phyloP scores from a whole-genome alignment of 495 filamentous ascomycete genomes.

The Staphylotrichum longicolle region DNA sequence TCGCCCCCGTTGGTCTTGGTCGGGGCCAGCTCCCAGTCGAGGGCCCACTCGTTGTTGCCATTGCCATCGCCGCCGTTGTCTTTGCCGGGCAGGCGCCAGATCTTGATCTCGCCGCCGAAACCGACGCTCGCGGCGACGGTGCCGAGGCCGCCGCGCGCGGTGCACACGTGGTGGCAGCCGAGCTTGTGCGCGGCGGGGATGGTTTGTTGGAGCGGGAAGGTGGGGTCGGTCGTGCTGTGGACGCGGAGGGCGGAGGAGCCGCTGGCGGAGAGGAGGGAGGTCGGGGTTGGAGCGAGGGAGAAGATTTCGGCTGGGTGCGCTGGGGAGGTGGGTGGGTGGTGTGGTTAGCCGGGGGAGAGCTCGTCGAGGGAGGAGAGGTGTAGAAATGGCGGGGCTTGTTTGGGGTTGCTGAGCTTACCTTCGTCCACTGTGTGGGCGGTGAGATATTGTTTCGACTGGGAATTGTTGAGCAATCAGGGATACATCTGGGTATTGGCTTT shows the following conservation, averaged over 20 bases:
- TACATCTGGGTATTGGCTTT: too few species aligned
- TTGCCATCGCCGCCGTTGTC: constrained; percentile 42
- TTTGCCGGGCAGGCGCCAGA: constrained; percentile 55
- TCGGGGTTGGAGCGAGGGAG: constrained; percentile 76
- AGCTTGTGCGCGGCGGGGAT: constrained; percentile 73
- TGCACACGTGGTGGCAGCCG: constrained; percentile 83
- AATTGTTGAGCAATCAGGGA: background rate
- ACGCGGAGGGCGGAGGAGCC: constrained; percentile 78
- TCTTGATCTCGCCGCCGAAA: constrained; percentile 79
- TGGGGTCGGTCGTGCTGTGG: constrained; percentile 64
- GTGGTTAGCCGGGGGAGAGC: constrained; percentile 7
- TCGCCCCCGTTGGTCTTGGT: constrained; percentile 57
- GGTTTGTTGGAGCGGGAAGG: constrained; percentile 73
- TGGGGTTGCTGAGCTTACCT: constrained; percentile 49
- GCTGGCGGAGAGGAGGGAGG: constrained; percentile 73
- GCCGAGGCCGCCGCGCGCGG: constrained; percentile 58
- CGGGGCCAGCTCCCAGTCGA: constrained; percentile 35
- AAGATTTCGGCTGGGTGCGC: constrained; percentile 90
- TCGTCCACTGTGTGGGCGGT: constrained; percentile 85
- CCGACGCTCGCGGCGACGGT: constrained; percentile 73
- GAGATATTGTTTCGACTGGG: constrained; percentile 95
- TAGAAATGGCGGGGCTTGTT: constrained; percentile 17
- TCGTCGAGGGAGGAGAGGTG: background rate
- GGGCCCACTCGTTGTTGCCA: constrained; percentile 53
- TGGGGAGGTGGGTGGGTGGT: constrained; percentile 31